Evolutionary conservation across 768 basidiomycete genomes (phyloP).

Genomic region (Boletus coccyginus): DNA sequence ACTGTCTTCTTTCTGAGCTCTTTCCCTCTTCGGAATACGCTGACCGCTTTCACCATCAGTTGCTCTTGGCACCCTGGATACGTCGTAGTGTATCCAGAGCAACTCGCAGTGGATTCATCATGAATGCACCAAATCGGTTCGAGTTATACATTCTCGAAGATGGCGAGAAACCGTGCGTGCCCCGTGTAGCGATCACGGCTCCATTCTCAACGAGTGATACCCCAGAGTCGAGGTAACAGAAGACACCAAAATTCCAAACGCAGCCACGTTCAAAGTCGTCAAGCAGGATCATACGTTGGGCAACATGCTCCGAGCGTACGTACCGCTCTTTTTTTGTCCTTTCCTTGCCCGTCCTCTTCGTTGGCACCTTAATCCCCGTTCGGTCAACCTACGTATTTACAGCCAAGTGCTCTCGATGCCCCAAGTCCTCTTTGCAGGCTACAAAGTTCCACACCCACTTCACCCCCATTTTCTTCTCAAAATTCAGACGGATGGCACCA

Average conservation of each 20-base stretch:
- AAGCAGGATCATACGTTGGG: conserved; percentile 98
- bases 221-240: conserved; percentile 86
- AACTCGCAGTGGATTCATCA: conserved; percentile 26
- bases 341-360: neutral
- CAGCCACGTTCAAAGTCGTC: conserved; percentile 89
- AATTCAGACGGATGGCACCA: conserved; percentile 88
- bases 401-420: conserved; percentile 91
- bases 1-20: conserved; percentile 45
- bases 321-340: conserved; percentile 20
- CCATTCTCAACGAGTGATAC: conserved; percentile 2
- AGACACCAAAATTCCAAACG: conserved; percentile 97
- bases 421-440: conserved; percentile 91
- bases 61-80: neutral
- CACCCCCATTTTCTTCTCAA: conserved; percentile 94
- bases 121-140: conserved; percentile 95
- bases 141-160: conserved; percentile 92
- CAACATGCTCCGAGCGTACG: conserved; percentile 94
- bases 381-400: conserved; percentile 10
- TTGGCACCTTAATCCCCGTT: neutral
- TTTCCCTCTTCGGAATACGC: neutral
- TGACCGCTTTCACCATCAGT: conserved; percentile 8
- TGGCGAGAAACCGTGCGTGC: conserved; percentile 87
- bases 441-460: conserved; percentile 96
- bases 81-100: neutral
- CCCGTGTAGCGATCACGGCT: neutral